These are phyloP conservation scores for Phyllosticta paracitricarpa DNA, from an alignment of 2,329 filamentous ascomycete genomes.

Conservation along the genomic window DNA sequence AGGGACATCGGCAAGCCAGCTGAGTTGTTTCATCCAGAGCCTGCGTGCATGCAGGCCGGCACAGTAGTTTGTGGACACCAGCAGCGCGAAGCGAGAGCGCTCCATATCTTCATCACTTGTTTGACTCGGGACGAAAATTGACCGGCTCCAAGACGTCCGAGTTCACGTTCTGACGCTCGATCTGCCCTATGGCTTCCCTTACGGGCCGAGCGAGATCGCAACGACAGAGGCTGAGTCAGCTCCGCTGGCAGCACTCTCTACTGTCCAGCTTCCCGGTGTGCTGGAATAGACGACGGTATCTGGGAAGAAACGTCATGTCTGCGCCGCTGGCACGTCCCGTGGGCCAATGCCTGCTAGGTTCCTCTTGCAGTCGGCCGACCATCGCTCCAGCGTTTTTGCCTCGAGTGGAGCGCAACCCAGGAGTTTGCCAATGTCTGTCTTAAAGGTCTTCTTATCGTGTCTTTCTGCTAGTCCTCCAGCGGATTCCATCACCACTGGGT, in stretches of 20 bases:
- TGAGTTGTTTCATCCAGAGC: neutral
- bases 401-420: neutral
- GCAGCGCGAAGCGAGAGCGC: neutral
- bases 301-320: neutral
- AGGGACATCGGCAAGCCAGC: neutral
- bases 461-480: neutral
- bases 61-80: neutral
- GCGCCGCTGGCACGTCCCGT: neutral
- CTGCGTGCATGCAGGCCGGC: neutral
- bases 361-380: neutral
- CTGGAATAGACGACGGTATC: neutral
- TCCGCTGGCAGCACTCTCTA: neutral
- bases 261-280: neutral
- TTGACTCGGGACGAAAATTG: neutral
- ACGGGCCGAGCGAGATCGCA: neutral
- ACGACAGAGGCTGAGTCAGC: neutral
- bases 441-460: neutral
- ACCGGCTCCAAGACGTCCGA: neutral
- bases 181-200: neutral
- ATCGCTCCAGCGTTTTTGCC: neutral
- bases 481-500: neutral
- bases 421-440: neutral
- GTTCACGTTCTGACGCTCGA: neutral
- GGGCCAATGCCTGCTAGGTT: neutral
- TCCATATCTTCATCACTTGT: neutral